Conservation (phyloP, 352 stramenopile species). For the Phytophthora podocarpi region DNA sequence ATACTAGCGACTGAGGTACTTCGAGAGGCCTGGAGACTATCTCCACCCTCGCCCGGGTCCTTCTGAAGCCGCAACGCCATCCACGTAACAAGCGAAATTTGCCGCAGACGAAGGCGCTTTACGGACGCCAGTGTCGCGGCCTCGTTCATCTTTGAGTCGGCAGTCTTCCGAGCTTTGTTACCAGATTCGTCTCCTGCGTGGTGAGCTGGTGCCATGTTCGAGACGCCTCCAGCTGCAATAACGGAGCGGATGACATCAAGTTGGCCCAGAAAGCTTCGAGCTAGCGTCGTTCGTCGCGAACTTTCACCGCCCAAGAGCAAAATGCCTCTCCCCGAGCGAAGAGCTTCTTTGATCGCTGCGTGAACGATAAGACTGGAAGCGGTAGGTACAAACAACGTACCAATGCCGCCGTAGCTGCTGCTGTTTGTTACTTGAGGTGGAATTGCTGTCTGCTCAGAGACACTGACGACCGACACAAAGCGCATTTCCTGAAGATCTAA, state of each 20-base stretch:
- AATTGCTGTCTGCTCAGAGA: neutral
- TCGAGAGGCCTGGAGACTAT: neutral
- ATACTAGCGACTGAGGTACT: neutral
- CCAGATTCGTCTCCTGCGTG: neutral
- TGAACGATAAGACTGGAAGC: conserved; percentile 48
- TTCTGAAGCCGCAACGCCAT: conserved; percentile 41
- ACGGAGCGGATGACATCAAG: conserved; percentile 25
- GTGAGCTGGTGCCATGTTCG: neutral
- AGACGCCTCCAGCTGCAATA: conserved; percentile 8
- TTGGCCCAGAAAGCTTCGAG: conserved; percentile 46
- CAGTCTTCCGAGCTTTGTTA: conserved; percentile 4
- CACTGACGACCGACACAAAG: conserved; percentile 27
- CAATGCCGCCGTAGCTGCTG: too few relatives aligned
- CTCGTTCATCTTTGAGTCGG: neutral
- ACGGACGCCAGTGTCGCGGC: conserved; percentile 38
- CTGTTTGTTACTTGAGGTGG: neutral
- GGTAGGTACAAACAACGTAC: conserved; percentile 49
- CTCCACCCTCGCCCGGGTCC: neutral
- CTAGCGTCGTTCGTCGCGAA: conserved; percentile 39
- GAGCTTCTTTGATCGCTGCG: conserved; percentile 39
- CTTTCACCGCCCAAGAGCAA: conserved; percentile 41
- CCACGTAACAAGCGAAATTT: conserved; percentile 45
- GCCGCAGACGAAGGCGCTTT: conserved; percentile 50
- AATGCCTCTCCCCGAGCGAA: conserved; percentile 42
- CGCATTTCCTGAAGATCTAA: conserved; percentile 36